Conservation (phyloP, 768 basidiomycete species). For the Tricholoma flavovirens region DNA sequence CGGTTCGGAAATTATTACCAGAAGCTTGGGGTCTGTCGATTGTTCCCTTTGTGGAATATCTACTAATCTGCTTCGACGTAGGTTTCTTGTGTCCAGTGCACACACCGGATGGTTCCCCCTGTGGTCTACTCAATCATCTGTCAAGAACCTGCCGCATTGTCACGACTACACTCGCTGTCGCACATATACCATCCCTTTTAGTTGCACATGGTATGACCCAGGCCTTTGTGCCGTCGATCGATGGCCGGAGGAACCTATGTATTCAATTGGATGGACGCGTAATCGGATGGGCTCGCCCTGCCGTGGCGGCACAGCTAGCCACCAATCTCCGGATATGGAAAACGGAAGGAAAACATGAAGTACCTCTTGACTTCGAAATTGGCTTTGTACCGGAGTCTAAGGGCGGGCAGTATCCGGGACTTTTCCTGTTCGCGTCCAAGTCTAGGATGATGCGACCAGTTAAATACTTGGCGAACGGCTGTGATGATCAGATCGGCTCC, state of each 20-base stretch:
- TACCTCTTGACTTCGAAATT: constrained; percentile 93
- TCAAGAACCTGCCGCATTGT: constrained; percentile 90
- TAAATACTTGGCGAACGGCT: constrained; percentile 80
- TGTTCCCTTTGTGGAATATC: not conserved
- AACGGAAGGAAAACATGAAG: constrained; percentile 73
- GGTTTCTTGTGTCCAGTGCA: constrained; percentile 98
- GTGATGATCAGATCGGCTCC: constrained; percentile 85
- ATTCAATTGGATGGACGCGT: constrained; percentile 95
- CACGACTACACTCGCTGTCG: constrained; percentile 66
- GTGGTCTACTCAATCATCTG: constrained; percentile 95
- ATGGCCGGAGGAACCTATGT: constrained; percentile 76
- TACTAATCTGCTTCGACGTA: constrained; percentile 21
- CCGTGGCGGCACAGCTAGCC: constrained; percentile 75
- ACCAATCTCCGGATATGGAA: constrained; percentile 88
- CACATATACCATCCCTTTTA: constrained; percentile 79
- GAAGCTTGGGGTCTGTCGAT: constrained; percentile 86
- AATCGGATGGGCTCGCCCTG: constrained; percentile 86
- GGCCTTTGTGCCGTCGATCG: constrained; percentile 70
- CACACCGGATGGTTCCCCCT: constrained; percentile 96
- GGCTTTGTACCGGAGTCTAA: constrained; percentile 84
- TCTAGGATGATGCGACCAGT: constrained; percentile 98
- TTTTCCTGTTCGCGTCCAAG: constrained; percentile 84
- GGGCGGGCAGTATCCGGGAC: constrained; percentile 94
- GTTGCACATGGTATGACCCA: constrained; percentile 92
- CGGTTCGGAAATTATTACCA: constrained; percentile 92